Conservation (phyloP, 495 filamentous ascomycete species). For the Aspergillus sparsus region DNA sequence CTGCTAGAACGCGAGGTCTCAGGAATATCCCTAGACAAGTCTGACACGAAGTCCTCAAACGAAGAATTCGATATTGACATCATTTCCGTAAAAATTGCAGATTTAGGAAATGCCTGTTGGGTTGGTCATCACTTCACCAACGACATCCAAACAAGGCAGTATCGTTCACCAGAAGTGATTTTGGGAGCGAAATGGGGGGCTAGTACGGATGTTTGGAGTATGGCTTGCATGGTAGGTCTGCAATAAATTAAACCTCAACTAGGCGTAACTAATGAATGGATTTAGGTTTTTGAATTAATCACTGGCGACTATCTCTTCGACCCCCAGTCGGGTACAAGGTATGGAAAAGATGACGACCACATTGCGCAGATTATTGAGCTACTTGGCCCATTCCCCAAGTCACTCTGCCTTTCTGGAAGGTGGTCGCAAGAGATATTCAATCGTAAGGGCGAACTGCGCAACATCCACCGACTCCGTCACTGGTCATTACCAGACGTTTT, state of each 20-base stretch:
- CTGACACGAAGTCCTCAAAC: constrained; percentile 42
- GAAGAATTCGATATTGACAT: constrained; percentile 64
- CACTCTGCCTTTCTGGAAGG: constrained; percentile 85
- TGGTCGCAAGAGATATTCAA: constrained; percentile 99
- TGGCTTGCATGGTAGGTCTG: constrained; percentile 89
- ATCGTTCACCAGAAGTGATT: constrained; percentile 96
- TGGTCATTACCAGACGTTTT: constrained; percentile 96
- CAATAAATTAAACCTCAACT: too few species aligned
- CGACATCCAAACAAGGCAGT: constrained; percentile 97
- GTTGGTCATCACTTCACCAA: constrained; percentile 99
- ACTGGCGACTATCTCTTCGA: constrained; percentile 99
- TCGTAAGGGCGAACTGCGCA: constrained; percentile 93
- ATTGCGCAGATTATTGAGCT: constrained; percentile 99
- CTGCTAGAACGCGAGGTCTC: constrained; percentile 89
- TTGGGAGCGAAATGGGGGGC: constrained; percentile 97
- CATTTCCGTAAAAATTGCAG: constrained; percentile 98
- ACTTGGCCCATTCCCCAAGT: constrained; percentile 88
- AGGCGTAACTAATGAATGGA: constrained; percentile 6
- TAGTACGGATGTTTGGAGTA: constrained; percentile 99
- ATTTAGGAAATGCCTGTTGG: constrained; percentile 98
- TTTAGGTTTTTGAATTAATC: constrained; percentile 92
- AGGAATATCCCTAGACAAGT: constrained; percentile 89
- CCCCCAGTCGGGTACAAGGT: constrained; percentile 97
- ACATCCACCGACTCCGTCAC: constrained; percentile 95
- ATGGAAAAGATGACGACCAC: constrained; percentile 99